phyloP scores from a whole-genome alignment of 1,139 yeast species.

The Lodderomyces jiufengensis region DNA sequence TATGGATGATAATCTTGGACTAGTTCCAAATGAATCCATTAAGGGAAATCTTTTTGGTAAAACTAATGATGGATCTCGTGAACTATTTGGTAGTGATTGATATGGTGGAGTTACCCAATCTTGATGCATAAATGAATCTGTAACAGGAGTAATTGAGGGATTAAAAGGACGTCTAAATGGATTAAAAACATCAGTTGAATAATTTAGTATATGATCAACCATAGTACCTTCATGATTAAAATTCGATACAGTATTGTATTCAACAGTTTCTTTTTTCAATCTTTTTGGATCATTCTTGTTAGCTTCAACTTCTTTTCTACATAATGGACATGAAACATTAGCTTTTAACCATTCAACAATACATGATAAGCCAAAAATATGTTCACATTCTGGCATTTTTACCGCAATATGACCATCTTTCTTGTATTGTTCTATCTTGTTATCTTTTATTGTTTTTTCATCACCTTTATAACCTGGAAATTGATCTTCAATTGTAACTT shows the following conservation, averaged over 20 bases:
- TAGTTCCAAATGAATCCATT: slow-evolving; percentile 16
- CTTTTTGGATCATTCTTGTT: slow-evolving; percentile 22
- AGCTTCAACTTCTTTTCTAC: slow-evolving; percentile 41
- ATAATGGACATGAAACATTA: slow-evolving; percentile 44
- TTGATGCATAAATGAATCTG: slow-evolving; percentile 40
- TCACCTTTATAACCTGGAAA: slow-evolving; percentile 29
- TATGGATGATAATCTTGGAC: slow-evolving; percentile 6
- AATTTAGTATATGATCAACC: slow-evolving; percentile 24
- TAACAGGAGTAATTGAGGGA: slow-evolving; percentile 40
- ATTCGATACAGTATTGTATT: slow-evolving; percentile 13
- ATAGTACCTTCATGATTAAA: slow-evolving; percentile 19
- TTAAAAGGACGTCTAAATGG: slow-evolving; percentile 37
- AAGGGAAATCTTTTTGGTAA: slow-evolving; percentile 34
- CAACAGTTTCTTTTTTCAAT: slow-evolving; percentile 15
- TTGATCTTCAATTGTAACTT: slow-evolving; percentile 25
- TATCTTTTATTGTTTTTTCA: slow-evolving; percentile 12
- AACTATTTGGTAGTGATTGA: slow-evolving; percentile 10
- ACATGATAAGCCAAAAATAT: slow-evolving; percentile 41
- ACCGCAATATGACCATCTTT: slow-evolving; percentile 36
- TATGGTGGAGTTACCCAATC: slow-evolving; percentile 31
- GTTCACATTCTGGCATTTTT: slow-evolving; percentile 43
- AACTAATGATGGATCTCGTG: slow-evolving; percentile 26
- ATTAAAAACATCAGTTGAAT: slow-evolving; percentile 38
- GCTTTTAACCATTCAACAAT: slow-evolving; percentile 42
- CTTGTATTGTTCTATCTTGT: slow-evolving; percentile 14